phyloP scores from a whole-genome alignment of 768 basidiomycete species.

The Termitomyces sp. region DNA sequence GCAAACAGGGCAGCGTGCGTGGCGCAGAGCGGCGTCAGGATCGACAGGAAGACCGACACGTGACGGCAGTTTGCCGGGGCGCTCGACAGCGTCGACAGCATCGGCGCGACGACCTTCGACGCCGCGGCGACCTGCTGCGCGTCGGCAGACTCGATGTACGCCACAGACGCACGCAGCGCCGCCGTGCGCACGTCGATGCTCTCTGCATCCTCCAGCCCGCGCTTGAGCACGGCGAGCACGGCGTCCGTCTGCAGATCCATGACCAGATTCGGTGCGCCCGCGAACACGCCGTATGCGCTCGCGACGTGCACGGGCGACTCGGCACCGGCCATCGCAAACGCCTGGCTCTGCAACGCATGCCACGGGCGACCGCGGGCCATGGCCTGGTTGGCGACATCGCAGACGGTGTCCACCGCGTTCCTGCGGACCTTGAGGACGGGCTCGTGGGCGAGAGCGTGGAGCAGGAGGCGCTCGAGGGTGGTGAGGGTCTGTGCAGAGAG shows the following conservation, averaged over 20 bases:
- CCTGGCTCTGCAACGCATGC: constrained; percentile 73
- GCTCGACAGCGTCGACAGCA: constrained; percentile 27
- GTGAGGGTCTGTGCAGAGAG: constrained; percentile 60
- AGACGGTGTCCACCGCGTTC: constrained; percentile 70
- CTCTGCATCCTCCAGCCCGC: constrained; percentile 61
- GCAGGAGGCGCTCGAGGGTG: constrained; percentile 66
- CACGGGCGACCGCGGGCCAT: constrained; percentile 76
- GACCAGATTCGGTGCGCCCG: constrained; percentile 69
- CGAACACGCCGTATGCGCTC: constrained; percentile 66
- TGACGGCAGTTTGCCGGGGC: constrained; percentile 29
- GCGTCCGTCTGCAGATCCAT: constrained; percentile 72
- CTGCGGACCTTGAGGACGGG: constrained; percentile 51
- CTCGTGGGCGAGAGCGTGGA: constrained; percentile 66
- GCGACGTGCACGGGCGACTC: constrained; percentile 21
- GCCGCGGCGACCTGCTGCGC: constrained; percentile 35
- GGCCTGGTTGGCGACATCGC: constrained; percentile 69
- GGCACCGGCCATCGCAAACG: constrained; percentile 52
- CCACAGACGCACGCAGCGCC: constrained; percentile 62
- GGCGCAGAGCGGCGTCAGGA: constrained; percentile 65
- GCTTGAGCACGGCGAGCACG: constrained; percentile 60
- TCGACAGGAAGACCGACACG: constrained; percentile 60
- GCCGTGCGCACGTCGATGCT: constrained; percentile 60
- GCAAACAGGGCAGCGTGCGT: constrained; percentile 69
- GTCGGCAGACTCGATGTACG: constrained; percentile 64
- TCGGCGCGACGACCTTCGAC: constrained; percentile 55